Conservation (phyloP, 2,329 filamentous ascomycete genomes). For the Neofusicoccum kwambonambiense region DNA sequence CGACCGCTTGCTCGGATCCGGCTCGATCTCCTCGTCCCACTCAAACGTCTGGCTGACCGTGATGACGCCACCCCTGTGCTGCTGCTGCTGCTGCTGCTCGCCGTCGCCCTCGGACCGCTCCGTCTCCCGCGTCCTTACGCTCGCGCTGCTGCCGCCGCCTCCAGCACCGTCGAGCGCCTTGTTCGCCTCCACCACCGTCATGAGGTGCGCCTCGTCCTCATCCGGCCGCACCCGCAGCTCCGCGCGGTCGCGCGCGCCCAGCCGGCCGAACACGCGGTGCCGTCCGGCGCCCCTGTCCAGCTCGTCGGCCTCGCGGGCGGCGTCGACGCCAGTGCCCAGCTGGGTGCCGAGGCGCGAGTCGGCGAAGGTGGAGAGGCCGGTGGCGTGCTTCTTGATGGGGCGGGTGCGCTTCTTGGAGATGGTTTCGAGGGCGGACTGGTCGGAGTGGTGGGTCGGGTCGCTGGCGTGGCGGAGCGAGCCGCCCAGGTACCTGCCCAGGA, state of each 20-base stretch:
- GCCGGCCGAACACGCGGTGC: constrained; percentile 5
- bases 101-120: not conserved
- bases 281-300: not conserved
- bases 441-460: not conserved
- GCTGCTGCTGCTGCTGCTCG: no score
- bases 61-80: constrained; percentile 20
- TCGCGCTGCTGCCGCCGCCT: not conserved
- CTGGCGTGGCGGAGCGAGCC: not conserved
- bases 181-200: constrained; percentile 21
- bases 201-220: constrained; percentile 26
- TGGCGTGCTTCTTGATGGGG: not conserved
- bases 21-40: constrained; percentile 22
- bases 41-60: constrained; percentile 26
- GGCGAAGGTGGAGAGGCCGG: constrained; percentile 13
- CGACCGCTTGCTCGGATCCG: not conserved
- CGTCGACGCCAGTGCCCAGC: not conserved
- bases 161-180: constrained; percentile 8
- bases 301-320: not conserved
- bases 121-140: not conserved
- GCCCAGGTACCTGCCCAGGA: not conserved
- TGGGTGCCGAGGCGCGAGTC: constrained; percentile 17
- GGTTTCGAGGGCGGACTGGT: not conserved
- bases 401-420: not conserved
- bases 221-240: constrained; percentile 22
- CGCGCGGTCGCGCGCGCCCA: constrained; percentile 11